phyloP scores from a whole-genome alignment of 805 yeast species.

The Metschnikowia vanudenii region DNA sequence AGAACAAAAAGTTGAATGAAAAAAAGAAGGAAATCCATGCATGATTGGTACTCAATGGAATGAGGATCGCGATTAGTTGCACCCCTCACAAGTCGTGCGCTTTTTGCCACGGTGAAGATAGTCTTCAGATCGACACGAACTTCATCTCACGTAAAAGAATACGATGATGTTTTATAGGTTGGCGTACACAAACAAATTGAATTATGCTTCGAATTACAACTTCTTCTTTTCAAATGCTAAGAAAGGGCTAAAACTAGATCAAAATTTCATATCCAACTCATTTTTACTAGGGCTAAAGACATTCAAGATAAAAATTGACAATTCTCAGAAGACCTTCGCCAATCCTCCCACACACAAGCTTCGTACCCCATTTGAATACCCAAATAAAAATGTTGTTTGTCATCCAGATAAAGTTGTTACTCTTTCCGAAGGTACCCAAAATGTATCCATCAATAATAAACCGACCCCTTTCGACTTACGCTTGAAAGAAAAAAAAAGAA shows the following conservation, averaged over 20 bases:
- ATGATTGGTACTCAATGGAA: background rate
- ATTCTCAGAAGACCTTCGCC: background rate
- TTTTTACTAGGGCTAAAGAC: constrained; percentile 16
- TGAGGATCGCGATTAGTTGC: constrained; percentile 2
- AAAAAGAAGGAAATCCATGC: constrained; percentile 4
- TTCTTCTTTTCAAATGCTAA: constrained; percentile 39
- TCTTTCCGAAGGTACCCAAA: background rate
- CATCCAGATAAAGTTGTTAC: background rate
- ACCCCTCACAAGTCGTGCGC: constrained; percentile 13
- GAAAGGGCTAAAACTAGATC: constrained; percentile 28
- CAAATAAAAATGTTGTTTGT: background rate
- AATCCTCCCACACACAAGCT: background rate
- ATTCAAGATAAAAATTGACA: background rate
- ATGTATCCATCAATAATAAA: background rate
- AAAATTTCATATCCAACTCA: constrained; percentile 37
- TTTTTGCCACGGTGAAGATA: constrained; percentile 10
- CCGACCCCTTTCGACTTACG: constrained; percentile 59
- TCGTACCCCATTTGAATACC: no score
- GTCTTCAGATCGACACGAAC: background rate
- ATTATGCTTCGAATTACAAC: constrained; percentile 27
- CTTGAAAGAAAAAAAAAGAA: constrained; percentile 36
- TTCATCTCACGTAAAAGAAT: background rate
- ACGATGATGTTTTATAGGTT: constrained; percentile 21
- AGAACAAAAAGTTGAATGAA: constrained; percentile 50
- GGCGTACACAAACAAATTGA: constrained; percentile 22